phyloP scores from a whole-genome alignment of 2,329 filamentous ascomycete species.

The Bipolaris victoriae region DNA sequence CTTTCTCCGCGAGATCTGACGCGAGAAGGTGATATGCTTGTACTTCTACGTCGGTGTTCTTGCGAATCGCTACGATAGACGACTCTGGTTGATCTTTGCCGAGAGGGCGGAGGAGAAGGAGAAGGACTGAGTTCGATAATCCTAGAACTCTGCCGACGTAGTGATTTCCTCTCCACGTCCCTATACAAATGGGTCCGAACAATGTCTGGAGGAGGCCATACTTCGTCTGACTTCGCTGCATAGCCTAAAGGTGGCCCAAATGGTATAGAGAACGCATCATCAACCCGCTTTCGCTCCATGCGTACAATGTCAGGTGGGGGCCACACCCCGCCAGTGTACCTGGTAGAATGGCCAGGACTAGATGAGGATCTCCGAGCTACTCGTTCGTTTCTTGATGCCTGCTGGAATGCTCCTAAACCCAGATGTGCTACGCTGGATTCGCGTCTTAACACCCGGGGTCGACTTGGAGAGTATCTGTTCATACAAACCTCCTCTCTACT shows the following conservation, averaged over 20 bases:
- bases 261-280: conserved; percentile 3
- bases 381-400: conserved; percentile 18
- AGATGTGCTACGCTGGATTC: conserved; percentile 30
- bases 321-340: conserved; percentile 25
- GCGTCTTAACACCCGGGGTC: conserved; percentile 23
- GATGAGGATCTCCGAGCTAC: conserved; percentile 27
- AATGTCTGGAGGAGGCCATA: conserved; percentile 34
- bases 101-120: conserved; percentile 23
- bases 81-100: conserved; percentile 19
- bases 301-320: conserved; percentile 27
- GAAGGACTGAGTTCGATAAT: conserved; percentile 35
- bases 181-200: conserved; percentile 32
- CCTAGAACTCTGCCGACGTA: conserved; percentile 21
- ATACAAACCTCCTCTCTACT: conserved; percentile 30
- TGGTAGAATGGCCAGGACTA: conserved; percentile 28
- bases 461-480: conserved; percentile 25
- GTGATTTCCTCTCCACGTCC: conserved; percentile 14
- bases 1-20: conserved; percentile 11
- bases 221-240: conserved; percentile 19
- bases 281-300: conserved; percentile 5
- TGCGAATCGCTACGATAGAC: conserved; percentile 25
- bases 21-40: conserved; percentile 20
- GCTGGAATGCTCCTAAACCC: conserved; percentile 34
- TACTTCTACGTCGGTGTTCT: conserved; percentile 20
- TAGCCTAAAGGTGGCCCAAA: conserved; percentile 7